A percentile compares a stretch with the other conserved stretches of the same genome.
Conservation (phyloP, 1,284 basidiomycete species). For the Pseudozyma pruni region DNA sequence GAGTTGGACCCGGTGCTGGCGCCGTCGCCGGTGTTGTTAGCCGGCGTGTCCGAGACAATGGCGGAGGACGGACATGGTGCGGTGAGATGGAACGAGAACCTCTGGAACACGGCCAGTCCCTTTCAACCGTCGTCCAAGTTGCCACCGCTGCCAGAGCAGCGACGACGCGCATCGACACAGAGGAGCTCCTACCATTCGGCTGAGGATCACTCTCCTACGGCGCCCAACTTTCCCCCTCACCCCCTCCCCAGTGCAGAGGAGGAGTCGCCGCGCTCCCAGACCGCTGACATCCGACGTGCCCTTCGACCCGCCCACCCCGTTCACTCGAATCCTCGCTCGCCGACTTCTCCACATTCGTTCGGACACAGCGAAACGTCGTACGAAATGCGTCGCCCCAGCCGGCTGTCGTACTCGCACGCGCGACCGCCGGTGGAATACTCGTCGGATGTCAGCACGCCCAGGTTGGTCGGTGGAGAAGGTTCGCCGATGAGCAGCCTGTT, state of each 20-base stretch:
- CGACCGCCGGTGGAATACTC: conserved; percentile 11
- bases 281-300: neutral
- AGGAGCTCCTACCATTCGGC: neutral
- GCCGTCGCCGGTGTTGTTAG: neutral
- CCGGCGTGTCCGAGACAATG: too few relatives aligned
- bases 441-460: too few relatives aligned
- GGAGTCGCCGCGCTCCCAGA: neutral
- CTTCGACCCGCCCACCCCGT: neutral
- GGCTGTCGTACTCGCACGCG: conserved; percentile 20
- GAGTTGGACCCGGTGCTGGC: conserved; percentile 21
- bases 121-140: neutral
- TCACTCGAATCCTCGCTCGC: conserved; percentile 1
- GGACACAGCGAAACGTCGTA: conserved; percentile 19
- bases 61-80: too few relatives aligned
- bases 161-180: neutral
- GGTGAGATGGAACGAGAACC: too few relatives aligned
- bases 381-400: neutral
- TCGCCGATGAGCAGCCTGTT: too few relatives aligned
- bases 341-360: conserved; percentile 3
- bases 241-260: neutral
- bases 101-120: too few relatives aligned
- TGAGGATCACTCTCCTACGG: conserved; percentile 19
- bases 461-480: too few relatives aligned
- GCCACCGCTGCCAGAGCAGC: neutral
- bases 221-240: conserved; percentile 21